Conservation (phyloP, 495 filamentous ascomycete species). For the Aspergillus bridgeri region DNA sequence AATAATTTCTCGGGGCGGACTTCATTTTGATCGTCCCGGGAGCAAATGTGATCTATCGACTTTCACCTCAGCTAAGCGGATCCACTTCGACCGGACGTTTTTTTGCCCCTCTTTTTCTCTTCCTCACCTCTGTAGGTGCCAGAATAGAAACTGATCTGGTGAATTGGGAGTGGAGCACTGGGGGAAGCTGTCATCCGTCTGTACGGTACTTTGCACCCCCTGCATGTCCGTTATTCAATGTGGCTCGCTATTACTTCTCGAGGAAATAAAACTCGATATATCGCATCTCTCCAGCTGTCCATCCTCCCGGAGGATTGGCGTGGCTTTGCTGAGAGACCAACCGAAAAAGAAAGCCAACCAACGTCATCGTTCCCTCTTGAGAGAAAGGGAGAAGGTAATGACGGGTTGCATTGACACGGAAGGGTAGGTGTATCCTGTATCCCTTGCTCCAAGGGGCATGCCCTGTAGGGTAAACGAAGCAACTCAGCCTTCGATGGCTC, state of each 20-base stretch:
- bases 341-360: background rate
- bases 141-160: slow-evolving; percentile 3
- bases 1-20: background rate
- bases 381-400: background rate
- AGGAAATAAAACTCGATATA: slow-evolving; percentile 14
- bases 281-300: slow-evolving; percentile 5
- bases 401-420: too few species aligned
- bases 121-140: background rate
- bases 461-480: background rate
- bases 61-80: background rate
- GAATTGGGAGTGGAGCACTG: slow-evolving; percentile 1
- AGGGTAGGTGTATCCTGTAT: background rate
- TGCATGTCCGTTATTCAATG: slow-evolving; percentile 25
- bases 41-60: slow-evolving; percentile 6
- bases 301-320: background rate
- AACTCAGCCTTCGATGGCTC: background rate
- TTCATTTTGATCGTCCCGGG: background rate
- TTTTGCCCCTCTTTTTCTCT: background rate
- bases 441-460: slow-evolving; percentile 11
- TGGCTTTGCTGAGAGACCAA: background rate
- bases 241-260: slow-evolving; percentile 8
- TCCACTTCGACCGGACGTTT: background rate
- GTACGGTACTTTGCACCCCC: slow-evolving; percentile 16
- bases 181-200: slow-evolving; percentile 3
- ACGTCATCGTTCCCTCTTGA: background rate